A percentile compares a stretch with the other conserved stretches of the same genome.
Evolutionary conservation across 2,329 filamentous ascomycete species (phyloP).

Genomic region (Alternaria rosae): DNA sequence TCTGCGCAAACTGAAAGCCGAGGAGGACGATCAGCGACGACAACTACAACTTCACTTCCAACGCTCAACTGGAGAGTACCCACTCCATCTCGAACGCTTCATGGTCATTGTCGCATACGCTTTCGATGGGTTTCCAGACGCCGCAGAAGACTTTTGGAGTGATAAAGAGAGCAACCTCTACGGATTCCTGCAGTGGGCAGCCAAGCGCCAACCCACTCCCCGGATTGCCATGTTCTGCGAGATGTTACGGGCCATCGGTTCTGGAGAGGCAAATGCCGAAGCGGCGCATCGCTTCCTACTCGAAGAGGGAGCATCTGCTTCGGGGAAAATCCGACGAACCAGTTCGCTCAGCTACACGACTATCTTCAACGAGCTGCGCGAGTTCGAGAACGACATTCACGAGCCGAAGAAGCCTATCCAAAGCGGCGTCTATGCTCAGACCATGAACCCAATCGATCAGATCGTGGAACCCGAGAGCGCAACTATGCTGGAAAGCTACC

Average conservation of each 20-base stretch:
- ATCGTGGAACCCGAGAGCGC: conserved; percentile 91
- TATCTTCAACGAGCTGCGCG: conserved; percentile 87
- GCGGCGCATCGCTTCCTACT: conserved; percentile 88
- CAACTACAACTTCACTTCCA: conserved; percentile 55
- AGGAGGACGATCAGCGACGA: conserved; percentile 85
- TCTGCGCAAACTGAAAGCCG: conserved; percentile 80
- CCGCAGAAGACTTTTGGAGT: conserved; percentile 87
- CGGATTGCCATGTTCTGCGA: conserved; percentile 96
- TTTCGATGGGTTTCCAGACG: conserved; percentile 84
- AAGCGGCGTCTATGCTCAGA: conserved; percentile 62
- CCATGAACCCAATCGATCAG: conserved; percentile 49
- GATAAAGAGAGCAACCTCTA: conserved; percentile 92
- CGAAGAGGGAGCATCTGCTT: conserved; percentile 75
- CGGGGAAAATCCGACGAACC: conserved; percentile 80
- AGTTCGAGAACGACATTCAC: conserved; percentile 80
- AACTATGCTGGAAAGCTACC: conserved; percentile 96
- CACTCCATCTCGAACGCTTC: conserved; percentile 79
- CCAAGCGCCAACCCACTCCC: conserved; percentile 91
- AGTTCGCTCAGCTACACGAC: conserved; percentile 91
- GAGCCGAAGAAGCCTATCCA: conserved; percentile 70
- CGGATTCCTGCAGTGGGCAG: conserved; percentile 97
- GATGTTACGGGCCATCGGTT: conserved; percentile 88
- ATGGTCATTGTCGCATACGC: conserved; percentile 90
- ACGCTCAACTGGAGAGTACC: conserved; percentile 60
- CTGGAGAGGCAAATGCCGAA: conserved; percentile 81